Conservation (phyloP, 108 stramenopile species). For the Mayamaea pseudoterrestris region DNA sequence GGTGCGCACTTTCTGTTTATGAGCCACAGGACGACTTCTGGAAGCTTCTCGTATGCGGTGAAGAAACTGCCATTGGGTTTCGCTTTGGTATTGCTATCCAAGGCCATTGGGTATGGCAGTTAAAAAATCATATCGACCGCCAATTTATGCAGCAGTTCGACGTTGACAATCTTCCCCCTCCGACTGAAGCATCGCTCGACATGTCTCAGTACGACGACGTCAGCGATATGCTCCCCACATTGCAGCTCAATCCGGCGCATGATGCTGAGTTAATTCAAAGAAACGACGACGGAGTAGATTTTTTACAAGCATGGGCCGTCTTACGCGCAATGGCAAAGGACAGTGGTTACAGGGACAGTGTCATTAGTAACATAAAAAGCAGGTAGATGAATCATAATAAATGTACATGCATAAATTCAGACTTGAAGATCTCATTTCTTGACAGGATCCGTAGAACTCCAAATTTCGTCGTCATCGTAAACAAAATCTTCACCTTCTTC, state of each 20-base stretch:
- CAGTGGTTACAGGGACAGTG: not conserved
- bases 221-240: not conserved
- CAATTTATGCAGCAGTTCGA: constrained; percentile 75
- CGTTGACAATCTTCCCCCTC: constrained; percentile 18
- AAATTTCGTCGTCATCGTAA: constrained; percentile 58
- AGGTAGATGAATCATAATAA: no score
- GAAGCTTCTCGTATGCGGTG: constrained; percentile 72
- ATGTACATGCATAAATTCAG: no score
- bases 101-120: constrained; percentile 79
- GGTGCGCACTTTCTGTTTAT: constrained; percentile 18
- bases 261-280: not conserved
- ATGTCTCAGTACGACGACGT: not conserved
- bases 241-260: constrained; percentile 1
- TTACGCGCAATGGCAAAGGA: constrained; percentile 1
- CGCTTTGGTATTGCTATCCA: constrained; percentile 74
- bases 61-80: constrained; percentile 79
- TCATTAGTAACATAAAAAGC: no score
- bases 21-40: constrained; percentile 77
- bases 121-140: constrained; percentile 70
- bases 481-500: constrained; percentile 28
- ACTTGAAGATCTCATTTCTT: no score
- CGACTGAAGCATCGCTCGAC: not conserved
- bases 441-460: constrained; percentile 16
- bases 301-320: not conserved
- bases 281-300: not conserved